Evolutionary conservation across 345 rosid species (phyloP).

Genomic region (Ceriops zippeliana): DNA sequence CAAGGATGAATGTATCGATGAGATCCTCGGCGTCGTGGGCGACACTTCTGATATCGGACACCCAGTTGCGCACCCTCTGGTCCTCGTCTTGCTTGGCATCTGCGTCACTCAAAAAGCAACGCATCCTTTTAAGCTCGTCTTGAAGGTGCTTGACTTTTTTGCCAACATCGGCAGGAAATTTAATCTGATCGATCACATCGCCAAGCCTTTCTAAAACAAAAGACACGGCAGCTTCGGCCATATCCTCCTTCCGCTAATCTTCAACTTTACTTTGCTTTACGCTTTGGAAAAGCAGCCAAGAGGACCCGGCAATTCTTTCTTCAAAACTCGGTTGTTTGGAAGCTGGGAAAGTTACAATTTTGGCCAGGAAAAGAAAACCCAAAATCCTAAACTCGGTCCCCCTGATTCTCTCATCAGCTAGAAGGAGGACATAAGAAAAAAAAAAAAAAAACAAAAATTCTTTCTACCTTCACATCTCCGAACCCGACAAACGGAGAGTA

Average conservation of each 20-base stretch:
- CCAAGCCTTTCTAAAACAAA: conserved; percentile 28
- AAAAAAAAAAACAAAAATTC: too few species aligned
- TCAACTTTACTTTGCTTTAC: too few species aligned
- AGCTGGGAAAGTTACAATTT: too few species aligned
- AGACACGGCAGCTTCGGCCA: conserved; percentile 32
- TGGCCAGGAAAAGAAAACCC: too few species aligned
- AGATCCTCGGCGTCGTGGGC: conserved; percentile 36
- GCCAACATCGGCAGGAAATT: conserved; percentile 17
- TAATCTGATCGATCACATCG: conserved; percentile 18
- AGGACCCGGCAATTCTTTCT: too few species aligned
- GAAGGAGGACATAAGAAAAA: neutral
- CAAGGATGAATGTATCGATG: conserved; percentile 25
- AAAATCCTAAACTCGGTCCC: too few species aligned
- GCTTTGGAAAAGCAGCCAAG: neutral
- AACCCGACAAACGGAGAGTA: neutral
- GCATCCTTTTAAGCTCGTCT: conserved; percentile 32
- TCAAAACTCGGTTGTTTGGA: too few species aligned
- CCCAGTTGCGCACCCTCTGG: conserved; percentile 33
- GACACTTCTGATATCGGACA: conserved; percentile 29
- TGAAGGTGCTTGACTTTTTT: conserved; percentile 26
- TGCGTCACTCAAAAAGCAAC: conserved; percentile 35
- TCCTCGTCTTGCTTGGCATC: conserved; percentile 28
- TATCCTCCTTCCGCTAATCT: neutral
- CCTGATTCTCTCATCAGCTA: neutral
- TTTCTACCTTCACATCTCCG: neutral